Base-by-base conservation (phyloP, 768 basidiomycete species). In the Omphalotus guepiniiformis region DNA sequence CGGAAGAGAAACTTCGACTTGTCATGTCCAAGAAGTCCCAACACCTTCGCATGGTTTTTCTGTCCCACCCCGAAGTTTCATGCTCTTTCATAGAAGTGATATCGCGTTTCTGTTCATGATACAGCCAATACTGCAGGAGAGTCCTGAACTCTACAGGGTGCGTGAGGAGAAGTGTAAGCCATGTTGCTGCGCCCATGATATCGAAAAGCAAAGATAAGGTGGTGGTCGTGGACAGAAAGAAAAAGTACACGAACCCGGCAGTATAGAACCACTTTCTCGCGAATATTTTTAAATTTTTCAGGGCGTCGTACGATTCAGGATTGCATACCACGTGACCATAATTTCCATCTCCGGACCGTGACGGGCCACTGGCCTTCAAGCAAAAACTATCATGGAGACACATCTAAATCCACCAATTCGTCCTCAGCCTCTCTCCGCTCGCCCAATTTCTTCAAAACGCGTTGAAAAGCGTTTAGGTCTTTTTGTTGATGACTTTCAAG, bases 11-110 rank as follows among this genome's bases (percentile, higher is more conserved):
- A 67, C 85, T 90, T 55, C 95, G 69, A 55, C 90, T 92, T 3
- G 93, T 94, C 66, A 73, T 47, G 73, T 98, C 94, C 45, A 98
- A 71, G 57, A 93, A 85, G 6, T 78, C 71, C 94, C 93, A 97
- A 60, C 93, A 97, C 35, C 80, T 74, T 47, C 82, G 79, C 95
- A 99, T 99, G 7, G 80, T 72, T 30, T 76, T 60, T 47, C 95
- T 74, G 68, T 96, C 83, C 83, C 88, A 97, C 35, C 91, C 91
- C 1, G 92, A 88, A 16, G 85, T 82, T 0, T 76, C 70, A 55
- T 88, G 80, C 56, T 97, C 89, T 52, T 76, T 67, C 48, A 80
- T 69, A 2, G 80, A 73, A 36, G 88, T 82, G 57, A 98, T 88
- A 58, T 94, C 89, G 55, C 93, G 82, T 58, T 82, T 82, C 54